These are phyloP conservation scores for Trypanosomatidae sp. DNA, from an alignment of 208 protist species.

Conservation along the genomic window DNA sequence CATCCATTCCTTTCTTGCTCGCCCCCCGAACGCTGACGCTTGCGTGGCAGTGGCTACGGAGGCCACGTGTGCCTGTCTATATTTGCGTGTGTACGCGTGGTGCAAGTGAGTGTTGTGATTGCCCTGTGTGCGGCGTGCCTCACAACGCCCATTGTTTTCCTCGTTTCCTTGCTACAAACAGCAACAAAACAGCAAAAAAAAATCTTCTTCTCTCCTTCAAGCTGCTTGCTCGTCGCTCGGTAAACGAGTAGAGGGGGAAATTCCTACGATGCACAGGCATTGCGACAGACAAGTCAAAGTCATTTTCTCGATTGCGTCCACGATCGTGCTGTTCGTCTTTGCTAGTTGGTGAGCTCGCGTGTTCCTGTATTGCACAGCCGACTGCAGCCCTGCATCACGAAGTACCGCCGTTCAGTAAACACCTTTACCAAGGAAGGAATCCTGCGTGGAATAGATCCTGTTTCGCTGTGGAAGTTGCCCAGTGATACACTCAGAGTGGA, in stretches of 20 bases:
- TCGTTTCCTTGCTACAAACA: neutral
- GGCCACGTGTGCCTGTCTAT: neutral
- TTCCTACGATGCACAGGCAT: neutral
- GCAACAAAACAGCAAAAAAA: neutral
- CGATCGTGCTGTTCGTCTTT: neutral
- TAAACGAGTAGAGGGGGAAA: neutral
- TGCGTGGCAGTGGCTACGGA: neutral
- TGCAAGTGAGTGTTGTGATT: neutral
- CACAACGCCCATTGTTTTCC: neutral
- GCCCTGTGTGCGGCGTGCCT: neutral
- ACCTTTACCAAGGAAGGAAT: neutral
- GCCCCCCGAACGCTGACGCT: neutral
- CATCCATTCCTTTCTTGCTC: neutral
- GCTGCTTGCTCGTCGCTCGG: neutral
- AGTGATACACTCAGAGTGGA: neutral
- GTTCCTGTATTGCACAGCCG: neutral
- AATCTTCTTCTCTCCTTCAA: neutral
- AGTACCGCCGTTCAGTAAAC: neutral
- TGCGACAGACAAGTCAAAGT: neutral
- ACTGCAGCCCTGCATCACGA: neutral
- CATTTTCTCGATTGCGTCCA: neutral
- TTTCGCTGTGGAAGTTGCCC: neutral
- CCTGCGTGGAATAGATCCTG: neutral
- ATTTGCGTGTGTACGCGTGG: conserved; percentile 7
- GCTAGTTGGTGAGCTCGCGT: neutral